Base-by-base conservation (phyloP, 2,329 filamentous ascomycete genomes). In the Talaromyces sp. region DNA sequence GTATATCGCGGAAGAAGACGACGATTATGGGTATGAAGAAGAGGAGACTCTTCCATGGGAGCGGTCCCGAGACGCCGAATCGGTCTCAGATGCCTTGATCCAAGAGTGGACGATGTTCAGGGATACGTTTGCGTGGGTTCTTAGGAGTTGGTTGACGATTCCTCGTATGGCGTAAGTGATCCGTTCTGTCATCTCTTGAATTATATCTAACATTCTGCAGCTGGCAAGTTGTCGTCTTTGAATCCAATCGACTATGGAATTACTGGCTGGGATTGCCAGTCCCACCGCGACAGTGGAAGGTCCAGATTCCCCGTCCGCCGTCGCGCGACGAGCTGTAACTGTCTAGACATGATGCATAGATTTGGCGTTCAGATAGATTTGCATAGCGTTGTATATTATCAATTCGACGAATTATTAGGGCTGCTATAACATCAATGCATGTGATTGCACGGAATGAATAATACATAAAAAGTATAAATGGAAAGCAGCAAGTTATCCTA, bases 111-210 rank as follows among this genome's bases (percentile, higher is more conserved):
- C 79, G 5, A 79, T 87, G 17, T 83, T 97, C 13, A 85, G 82
- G 72, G 82, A 83, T 65, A 88, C 88, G 0, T 82, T 86, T 57
- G 84, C 86, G 70, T 87, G 88, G 70, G 87, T 98, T 1, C 27
- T 95, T 9, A 83, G 77, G 69, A 85, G 86, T 66, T 99, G 92
- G 91, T 63, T 88, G 6, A 79, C 83, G 25, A 81, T 93, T 57
- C 93, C 93, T 0, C 82, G 78, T 54, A 85, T 84, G 67, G 64
- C 90, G 90, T 95, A 84, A 87, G 91, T 87, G 45, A 19, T 31
- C 19, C 33, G n/a, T 6, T 13, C 8, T 47, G 25, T 35, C 22
- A 7, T 11, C 45, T 31, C 52, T 41, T 62, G 19, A 35, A 8
- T 22, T 49, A 9, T 39, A 43, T 39, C 52, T 57, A 47, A 62